Conservation (phyloP, 164 flowering plant genomes). For the Liquidambar formosana region DNA sequence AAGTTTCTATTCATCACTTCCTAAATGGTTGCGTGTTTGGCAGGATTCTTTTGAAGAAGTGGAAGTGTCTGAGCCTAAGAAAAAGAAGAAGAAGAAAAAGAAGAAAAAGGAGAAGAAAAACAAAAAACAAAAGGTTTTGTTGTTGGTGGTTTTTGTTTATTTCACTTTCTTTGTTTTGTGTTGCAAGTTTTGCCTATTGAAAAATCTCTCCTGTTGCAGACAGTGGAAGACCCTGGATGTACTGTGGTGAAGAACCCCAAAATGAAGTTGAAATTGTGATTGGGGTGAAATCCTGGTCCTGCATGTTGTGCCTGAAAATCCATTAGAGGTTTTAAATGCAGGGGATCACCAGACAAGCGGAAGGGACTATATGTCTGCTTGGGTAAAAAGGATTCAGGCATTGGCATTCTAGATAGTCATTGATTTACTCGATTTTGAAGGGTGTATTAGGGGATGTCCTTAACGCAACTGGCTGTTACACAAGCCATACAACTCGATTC, state of each 20-base stretch:
- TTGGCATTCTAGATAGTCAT: too few relatives aligned
- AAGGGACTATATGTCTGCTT: neutral
- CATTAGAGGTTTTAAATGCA: neutral
- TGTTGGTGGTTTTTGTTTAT: neutral
- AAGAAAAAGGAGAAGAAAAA: conserved; percentile 36
- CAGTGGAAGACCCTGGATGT: conserved; percentile 16
- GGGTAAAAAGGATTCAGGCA: too few relatives aligned
- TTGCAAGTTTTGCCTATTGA: neutral
- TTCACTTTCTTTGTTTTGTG: neutral
- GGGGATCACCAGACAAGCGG: neutral
- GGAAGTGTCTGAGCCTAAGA: conserved; percentile 20
- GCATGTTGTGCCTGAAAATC: neutral
- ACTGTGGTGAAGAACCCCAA: conserved; percentile 20
- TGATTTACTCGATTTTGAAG: too few relatives aligned
- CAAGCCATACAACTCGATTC: too few relatives aligned
- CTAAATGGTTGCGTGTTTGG: conserved; percentile 3
- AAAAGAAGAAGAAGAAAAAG: conserved; percentile 31
- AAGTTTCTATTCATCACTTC: conserved; percentile 1
- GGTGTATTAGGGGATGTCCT: too few relatives aligned
- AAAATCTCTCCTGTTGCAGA: conserved; percentile 18
- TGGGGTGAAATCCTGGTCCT: neutral
- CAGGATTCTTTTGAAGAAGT: conserved; percentile 36
- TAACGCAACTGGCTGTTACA: too few relatives aligned
- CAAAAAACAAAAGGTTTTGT: conserved; percentile 40
- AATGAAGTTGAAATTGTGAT: conserved; percentile 35